Evolutionary conservation across 305 asterid species (phyloP).

Genomic region (Rubia tinctorum): DNA sequence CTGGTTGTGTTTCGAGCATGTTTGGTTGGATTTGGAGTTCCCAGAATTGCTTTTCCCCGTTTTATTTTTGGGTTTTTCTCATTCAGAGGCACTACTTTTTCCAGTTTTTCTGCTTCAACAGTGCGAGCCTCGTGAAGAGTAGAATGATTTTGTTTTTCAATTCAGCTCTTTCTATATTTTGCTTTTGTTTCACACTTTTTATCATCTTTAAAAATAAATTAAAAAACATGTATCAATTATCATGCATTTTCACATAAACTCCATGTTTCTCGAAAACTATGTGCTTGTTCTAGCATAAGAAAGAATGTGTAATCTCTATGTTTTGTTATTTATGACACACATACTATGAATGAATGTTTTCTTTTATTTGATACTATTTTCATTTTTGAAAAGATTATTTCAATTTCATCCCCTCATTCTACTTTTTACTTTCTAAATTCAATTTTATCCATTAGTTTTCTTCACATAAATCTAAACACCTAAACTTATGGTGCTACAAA

Average conservation of each 20-base stretch:
- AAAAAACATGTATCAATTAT: neutral
- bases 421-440: no score
- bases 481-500: no score
- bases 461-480: no score
- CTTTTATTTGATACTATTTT: no score
- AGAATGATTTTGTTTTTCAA: neutral
- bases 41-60: neutral
- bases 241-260: neutral
- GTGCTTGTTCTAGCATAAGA: neutral
- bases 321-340: no score
- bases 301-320: neutral
- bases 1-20: constrained; percentile 13
- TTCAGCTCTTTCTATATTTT: neutral
- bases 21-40: constrained; percentile 13
- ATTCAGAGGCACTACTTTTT: neutral
- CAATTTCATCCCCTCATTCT: no score
- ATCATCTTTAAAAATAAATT: no score
- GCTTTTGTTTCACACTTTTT: neutral
- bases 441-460: no score
- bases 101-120: constrained; percentile 1
- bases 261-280: neutral
- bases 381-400: no score
- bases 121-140: neutral
- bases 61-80: neutral
- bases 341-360: no score